Conservation (phyloP, 352 stramenopile genomes). For the Pythium graminicola region DNA sequence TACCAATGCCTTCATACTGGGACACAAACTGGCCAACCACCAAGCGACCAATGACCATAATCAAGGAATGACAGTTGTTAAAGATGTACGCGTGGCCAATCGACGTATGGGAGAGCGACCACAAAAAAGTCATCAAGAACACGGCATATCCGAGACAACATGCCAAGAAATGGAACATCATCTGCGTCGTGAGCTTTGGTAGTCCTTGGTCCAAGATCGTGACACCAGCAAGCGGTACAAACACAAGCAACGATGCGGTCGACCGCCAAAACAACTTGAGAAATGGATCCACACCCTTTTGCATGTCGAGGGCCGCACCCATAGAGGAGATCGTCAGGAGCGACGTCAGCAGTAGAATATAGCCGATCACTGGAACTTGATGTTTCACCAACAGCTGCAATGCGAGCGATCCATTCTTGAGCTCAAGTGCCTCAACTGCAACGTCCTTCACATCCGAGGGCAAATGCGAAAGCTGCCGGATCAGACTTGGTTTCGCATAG, state of each 20-base stretch:
- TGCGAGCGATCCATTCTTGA: constrained; percentile 52
- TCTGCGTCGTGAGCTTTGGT: constrained; percentile 48
- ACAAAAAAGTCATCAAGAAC: constrained; percentile 79
- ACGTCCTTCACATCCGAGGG: constrained; percentile 69
- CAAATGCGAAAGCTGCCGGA: constrained; percentile 52
- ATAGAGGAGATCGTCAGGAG: constrained; percentile 73
- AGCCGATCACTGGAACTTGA: constrained; percentile 70
- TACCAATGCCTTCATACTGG: constrained; percentile 70
- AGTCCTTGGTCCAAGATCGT: constrained; percentile 49
- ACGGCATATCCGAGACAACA: constrained; percentile 67
- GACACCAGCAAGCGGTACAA: constrained; percentile 49
- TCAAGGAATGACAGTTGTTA: constrained; percentile 82
- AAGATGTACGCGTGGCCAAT: constrained; percentile 83
- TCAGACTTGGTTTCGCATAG: constrained; percentile 49
- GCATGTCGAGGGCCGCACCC: constrained; percentile 62
- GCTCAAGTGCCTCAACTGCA: constrained; percentile 63
- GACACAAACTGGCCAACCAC: constrained; percentile 56
- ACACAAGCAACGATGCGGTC: constrained; percentile 62
- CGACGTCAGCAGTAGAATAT: constrained; percentile 61
- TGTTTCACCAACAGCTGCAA: constrained; percentile 72
- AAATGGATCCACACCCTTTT: constrained; percentile 67
- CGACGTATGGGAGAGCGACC: constrained; percentile 67
- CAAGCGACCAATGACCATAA: constrained; percentile 65
- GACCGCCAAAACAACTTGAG: constrained; percentile 83
- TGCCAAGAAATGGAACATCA: constrained; percentile 58